phyloP scores from a whole-genome alignment of 1,284 basidiomycete species.

The Lentinus polychrous region DNA sequence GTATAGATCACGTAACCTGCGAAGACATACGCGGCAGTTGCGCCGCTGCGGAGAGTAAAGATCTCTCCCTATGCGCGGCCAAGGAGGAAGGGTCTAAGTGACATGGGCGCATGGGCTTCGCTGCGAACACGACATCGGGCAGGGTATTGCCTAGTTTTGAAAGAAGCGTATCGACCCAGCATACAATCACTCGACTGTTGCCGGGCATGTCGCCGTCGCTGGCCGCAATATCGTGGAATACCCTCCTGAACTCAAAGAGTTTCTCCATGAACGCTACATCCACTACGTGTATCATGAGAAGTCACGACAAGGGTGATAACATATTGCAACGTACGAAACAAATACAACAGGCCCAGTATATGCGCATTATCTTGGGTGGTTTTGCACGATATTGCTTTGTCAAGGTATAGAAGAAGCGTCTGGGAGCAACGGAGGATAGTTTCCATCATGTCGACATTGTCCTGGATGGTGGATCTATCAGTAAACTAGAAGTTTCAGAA shows the following conservation, averaged over 20 bases:
- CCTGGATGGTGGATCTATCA: neutral
- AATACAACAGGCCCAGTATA: neutral
- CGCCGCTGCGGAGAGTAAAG: slow-evolving; percentile 46
- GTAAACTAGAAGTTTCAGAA: neutral
- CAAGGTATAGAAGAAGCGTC: slow-evolving; percentile 29
- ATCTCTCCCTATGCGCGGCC: slow-evolving; percentile 36
- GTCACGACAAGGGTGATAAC: neutral
- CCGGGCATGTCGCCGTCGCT: slow-evolving; percentile 18
- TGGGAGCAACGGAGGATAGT: slow-evolving; percentile 29
- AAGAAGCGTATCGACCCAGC: slow-evolving; percentile 60
- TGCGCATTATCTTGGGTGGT: slow-evolving; percentile 1
- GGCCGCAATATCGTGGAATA: slow-evolving; percentile 38
- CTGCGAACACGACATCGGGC: slow-evolving; percentile 29
- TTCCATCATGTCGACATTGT: slow-evolving; percentile 11
- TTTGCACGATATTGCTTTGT: slow-evolving; percentile 17
- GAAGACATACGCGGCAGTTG: slow-evolving; percentile 54
- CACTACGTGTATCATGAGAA: slow-evolving; percentile 13
- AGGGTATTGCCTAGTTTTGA: slow-evolving; percentile 41
- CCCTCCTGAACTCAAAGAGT: slow-evolving; percentile 44
- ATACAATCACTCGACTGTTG: slow-evolving; percentile 31
- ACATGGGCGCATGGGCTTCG: slow-evolving; percentile 13
- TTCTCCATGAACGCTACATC: slow-evolving; percentile 22
- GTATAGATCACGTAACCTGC: neutral
- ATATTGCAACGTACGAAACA: slow-evolving; percentile 3
- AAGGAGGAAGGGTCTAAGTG: slow-evolving; percentile 26